Conservation (phyloP, 1,284 basidiomycete species). For the Sanghuangporus weigelae region DNA sequence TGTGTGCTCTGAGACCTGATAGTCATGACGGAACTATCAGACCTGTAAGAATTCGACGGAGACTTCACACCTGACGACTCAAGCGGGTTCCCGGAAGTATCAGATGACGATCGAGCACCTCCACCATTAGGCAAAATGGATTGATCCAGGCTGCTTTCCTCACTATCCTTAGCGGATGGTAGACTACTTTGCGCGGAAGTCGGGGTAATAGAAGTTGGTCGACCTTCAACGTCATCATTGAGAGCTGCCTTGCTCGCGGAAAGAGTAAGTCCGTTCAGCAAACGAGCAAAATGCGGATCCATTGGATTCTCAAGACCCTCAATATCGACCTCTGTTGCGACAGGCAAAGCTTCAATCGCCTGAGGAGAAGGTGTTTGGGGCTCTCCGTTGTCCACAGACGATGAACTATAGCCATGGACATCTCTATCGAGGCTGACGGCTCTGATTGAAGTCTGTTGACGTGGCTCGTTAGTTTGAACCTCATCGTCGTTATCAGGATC, state of each 20-base stretch:
- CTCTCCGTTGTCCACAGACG: conserved; percentile 54
- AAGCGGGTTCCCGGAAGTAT: background rate
- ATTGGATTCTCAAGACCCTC: conserved; percentile 22
- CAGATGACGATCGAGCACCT: background rate
- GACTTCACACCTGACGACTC: background rate
- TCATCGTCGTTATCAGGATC: conserved; percentile 18
- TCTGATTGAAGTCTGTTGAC: background rate
- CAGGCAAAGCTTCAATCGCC: conserved; percentile 35
- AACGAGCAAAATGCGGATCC: conserved; percentile 66
- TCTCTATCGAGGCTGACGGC: conserved; percentile 24
- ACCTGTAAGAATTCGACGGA: background rate
- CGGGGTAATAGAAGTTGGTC: conserved; percentile 10
- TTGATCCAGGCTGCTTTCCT: background rate
- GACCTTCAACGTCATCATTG: background rate
- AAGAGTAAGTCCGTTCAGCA: conserved; percentile 56
- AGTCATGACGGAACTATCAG: background rate
- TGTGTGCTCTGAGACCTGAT: conserved; percentile 22
- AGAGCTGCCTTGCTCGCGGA: conserved; percentile 38
- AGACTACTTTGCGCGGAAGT: conserved; percentile 3
- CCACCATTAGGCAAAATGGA: background rate
- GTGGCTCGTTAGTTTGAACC: background rate
- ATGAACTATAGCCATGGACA: conserved; percentile 61
- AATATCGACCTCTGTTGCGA: conserved; percentile 24
- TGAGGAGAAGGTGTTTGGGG: conserved; percentile 60
- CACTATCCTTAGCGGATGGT: background rate